A percentile compares a stretch with the other conserved stretches of the same genome.
Conservation (phyloP, 2,329 filamentous ascomycete species). For the Scytalidium lignicola region DNA sequence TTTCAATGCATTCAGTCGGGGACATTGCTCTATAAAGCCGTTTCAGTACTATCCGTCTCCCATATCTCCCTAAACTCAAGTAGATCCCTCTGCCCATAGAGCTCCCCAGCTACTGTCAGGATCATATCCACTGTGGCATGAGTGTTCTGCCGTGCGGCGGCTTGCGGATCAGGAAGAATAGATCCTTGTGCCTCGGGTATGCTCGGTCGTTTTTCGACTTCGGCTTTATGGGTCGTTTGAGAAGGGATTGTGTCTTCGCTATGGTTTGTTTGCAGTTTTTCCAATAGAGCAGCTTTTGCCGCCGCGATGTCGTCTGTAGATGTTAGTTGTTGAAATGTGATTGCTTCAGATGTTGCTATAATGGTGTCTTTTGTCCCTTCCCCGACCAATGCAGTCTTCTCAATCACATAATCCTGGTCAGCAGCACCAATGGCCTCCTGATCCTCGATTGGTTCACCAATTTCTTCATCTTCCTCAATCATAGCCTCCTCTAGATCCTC, state of each 20-base stretch:
- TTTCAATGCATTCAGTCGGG: no score
- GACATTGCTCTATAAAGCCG: neutral
- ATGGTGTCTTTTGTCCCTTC: slow-evolving; percentile 28
- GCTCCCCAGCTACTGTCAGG: slow-evolving; percentile 78
- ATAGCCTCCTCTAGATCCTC: slow-evolving; percentile 10
- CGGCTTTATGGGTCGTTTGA: neutral
- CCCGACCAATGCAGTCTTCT: slow-evolving; percentile 75
- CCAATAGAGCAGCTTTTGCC: neutral
- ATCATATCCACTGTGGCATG: slow-evolving; percentile 85
- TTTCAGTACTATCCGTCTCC: slow-evolving; percentile 16
- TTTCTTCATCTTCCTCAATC: slow-evolving; percentile 22
- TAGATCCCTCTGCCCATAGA: slow-evolving; percentile 84
- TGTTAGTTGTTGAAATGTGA: neutral
- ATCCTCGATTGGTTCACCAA: slow-evolving; percentile 56
- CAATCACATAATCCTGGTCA: slow-evolving; percentile 86
- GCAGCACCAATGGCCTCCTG: slow-evolving; percentile 86
- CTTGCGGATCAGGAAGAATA: slow-evolving; percentile 1
- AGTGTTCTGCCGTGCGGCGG: slow-evolving; percentile 31
- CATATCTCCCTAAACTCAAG: slow-evolving; percentile 65
- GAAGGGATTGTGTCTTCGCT: neutral
- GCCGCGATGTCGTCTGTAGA: neutral
- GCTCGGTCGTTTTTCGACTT: neutral
- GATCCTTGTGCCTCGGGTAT: neutral
- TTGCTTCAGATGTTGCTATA: neutral
- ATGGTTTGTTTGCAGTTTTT: neutral